A percentile compares a stretch with the other conserved stretches of the same genome.
These are phyloP conservation scores for Blastomyces silverae DNA, from an alignment of 2,329 filamentous ascomycete species.

Conservation along the genomic window DNA sequence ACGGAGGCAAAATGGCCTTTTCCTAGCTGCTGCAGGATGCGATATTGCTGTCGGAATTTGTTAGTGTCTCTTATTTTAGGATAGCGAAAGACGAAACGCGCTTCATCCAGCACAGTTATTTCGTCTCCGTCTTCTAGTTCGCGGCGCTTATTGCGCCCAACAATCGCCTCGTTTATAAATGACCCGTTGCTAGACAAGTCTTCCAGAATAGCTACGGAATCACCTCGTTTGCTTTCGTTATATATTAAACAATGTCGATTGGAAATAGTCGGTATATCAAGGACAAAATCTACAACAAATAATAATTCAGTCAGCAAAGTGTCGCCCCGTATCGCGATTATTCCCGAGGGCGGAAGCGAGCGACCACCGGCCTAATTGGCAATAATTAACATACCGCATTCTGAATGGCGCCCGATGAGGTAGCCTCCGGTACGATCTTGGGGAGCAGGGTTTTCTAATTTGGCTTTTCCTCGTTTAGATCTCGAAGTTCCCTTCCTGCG, in stretches of 20 bases:
- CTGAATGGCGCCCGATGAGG: constrained; percentile 82
- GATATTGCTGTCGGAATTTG: constrained; percentile 80
- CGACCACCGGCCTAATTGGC: not conserved
- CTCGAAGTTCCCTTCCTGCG: constrained; percentile 36
- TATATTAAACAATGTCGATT: constrained; percentile 60
- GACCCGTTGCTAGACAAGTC: constrained; percentile 95
- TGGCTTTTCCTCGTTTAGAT: constrained; percentile 43
- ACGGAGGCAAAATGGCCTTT: constrained; percentile 95
- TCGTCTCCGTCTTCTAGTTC: constrained; percentile 87
- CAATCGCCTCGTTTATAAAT: constrained; percentile 83
- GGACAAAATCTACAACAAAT: constrained; percentile 53
- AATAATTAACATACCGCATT: constrained; percentile 72
- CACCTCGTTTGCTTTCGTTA: constrained; percentile 52
- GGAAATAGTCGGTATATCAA: constrained; percentile 74
- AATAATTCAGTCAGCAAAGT: not conserved
- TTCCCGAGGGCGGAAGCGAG: not conserved
- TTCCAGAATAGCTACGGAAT: constrained; percentile 67
- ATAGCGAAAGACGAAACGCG: constrained; percentile 86
- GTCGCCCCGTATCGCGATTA: constrained; percentile 1
- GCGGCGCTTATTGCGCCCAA: constrained; percentile 85
- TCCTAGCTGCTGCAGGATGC: constrained; percentile 73
- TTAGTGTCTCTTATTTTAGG: constrained; percentile 67
- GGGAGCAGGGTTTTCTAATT: constrained; percentile 47
- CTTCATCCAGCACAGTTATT: constrained; percentile 76
- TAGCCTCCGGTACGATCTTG: constrained; percentile 71